Base-by-base conservation (phyloP, 225 moss, liverwort and hornwort genomes). In the Physcomitrellopsis africana region DNA sequence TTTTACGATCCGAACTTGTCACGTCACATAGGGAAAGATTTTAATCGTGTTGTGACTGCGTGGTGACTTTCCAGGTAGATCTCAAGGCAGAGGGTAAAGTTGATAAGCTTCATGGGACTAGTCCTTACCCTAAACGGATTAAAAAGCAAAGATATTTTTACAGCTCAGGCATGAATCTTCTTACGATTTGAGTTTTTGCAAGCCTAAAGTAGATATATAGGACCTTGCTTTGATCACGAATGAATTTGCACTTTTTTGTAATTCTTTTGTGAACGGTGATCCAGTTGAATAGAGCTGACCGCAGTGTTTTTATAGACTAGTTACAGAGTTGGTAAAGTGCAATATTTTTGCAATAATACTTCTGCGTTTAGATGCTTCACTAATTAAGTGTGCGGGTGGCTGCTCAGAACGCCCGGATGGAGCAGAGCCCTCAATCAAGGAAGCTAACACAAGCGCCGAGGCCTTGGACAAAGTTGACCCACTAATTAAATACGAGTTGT, bases 91-190 rank as follows among this genome's bases (percentile, higher is more conserved):
- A 69, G 65, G 69, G 65, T 17, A 74, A 53, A 58, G 60, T 44
- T 63, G 74, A 75, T 60, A 72, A 70, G 44, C 58, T 73, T 52
- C 53, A 47, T 11, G 74, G 74, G 61, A 53, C 37, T n/a, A 78
- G 74, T 79, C 75, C 70, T 23, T 78, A 78, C 55, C 65, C 78
- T 7, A 78, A 47, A 60, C 70, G 74, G 52, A 66, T 65, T 14
- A 83, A 83, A 57, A 63, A 70, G 15, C 82, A 79, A 67, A 74
- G 79, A 53, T 79, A 71, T 59, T 83, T 75, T 42, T 78, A 65
- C 69, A 74, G 74, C 24, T 64, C 78, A 75, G 82, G 82, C 60
- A 75, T 65, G 75, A 11, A 55, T 17, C 46, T 49, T 29, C 58
- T 24, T 51, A 16, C 12, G 20, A 48, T 16, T 42, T 60, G 19